phyloP scores from a whole-genome alignment of 495 filamentous ascomycete genomes.

The Terfezia boudieri region DNA sequence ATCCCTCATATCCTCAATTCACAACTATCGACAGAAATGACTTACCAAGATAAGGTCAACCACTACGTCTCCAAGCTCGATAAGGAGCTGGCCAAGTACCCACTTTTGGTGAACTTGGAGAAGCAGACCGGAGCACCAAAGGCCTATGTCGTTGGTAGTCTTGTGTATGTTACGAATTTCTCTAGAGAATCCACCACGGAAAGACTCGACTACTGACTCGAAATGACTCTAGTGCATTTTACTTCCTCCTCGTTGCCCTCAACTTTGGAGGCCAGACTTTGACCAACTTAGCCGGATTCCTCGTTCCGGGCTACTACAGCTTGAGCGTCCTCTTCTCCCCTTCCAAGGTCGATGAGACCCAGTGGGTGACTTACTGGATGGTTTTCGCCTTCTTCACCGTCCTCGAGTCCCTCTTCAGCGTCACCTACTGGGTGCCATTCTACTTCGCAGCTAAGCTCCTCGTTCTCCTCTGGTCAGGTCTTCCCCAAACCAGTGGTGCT shows the following conservation, averaged over 20 bases:
- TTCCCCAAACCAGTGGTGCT: slow-evolving; percentile 62
- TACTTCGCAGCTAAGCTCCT: slow-evolving; percentile 99
- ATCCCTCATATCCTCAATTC: not conserved
- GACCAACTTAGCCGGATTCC: slow-evolving; percentile 87
- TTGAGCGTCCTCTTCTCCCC: slow-evolving; percentile 69
- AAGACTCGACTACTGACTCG: too few species aligned
- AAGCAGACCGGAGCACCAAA: slow-evolving; percentile 86
- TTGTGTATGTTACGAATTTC: slow-evolving; percentile 21
- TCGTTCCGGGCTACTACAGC: slow-evolving; percentile 90
- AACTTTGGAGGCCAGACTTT: slow-evolving; percentile 95
- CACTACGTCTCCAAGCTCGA: slow-evolving; percentile 12
- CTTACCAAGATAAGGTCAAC: slow-evolving; percentile 82
- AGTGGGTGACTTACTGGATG: slow-evolving; percentile 89
- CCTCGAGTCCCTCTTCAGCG: slow-evolving; percentile 74
- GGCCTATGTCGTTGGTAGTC: slow-evolving; percentile 79
- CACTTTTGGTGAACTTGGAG: slow-evolving; percentile 84
- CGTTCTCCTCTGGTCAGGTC: slow-evolving; percentile 87
- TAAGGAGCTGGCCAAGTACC: slow-evolving; percentile 81
- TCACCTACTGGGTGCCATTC: slow-evolving; percentile 99
- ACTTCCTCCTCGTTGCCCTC: slow-evolving; percentile 98
- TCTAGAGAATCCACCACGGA: not conserved
- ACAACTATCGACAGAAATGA: slow-evolving; percentile 25
- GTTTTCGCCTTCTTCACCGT: slow-evolving; percentile 85
- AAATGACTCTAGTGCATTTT: slow-evolving; percentile 31
- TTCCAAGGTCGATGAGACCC: slow-evolving; percentile 70